A percentile compares a stretch with the other conserved stretches of the same genome.
phyloP scores from a whole-genome alignment of 2,329 filamentous ascomycete species.

The Aspergillus melleus region DNA sequence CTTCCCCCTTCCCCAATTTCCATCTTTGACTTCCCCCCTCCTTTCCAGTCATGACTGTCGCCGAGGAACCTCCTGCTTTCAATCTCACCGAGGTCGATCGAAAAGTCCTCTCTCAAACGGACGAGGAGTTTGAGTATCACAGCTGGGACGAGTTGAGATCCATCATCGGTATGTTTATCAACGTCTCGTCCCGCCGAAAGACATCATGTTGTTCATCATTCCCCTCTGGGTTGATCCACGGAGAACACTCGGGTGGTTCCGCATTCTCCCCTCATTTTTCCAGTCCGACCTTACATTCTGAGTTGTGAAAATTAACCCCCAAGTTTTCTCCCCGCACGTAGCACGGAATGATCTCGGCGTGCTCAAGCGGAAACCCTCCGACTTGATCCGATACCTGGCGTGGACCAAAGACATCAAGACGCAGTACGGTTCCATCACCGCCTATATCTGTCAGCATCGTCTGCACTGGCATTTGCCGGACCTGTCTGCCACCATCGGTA shows the following conservation, averaged over 20 bases:
- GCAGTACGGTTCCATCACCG: slow-evolving; percentile 57
- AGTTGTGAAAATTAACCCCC: slow-evolving; percentile 2
- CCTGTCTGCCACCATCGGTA: slow-evolving; percentile 17
- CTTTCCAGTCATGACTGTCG: slow-evolving; percentile 10
- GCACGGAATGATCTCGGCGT: slow-evolving; percentile 54
- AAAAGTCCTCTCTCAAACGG: slow-evolving; percentile 50
- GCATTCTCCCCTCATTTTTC: slow-evolving; percentile 6
- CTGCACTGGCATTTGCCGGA: slow-evolving; percentile 51
- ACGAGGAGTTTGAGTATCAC: slow-evolving; percentile 54
- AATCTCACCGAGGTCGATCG: slow-evolving; percentile 52
- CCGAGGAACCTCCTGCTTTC: slow-evolving; percentile 39
- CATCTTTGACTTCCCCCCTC: not conserved
- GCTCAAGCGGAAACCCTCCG: slow-evolving; percentile 60
- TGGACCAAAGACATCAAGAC: slow-evolving; percentile 58
- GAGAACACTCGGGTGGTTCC: not conserved
- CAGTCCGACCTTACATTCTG: not conserved
- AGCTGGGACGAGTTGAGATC: slow-evolving; percentile 54
- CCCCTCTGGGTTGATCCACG: not conserved
- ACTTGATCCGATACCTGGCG: slow-evolving; percentile 59
- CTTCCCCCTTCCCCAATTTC: not conserved
- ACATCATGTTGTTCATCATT: too few relatives aligned
- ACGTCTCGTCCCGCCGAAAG: too few relatives aligned
- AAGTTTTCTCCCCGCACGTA: slow-evolving; percentile 22
- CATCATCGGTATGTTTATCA: slow-evolving; percentile 49
- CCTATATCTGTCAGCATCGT: slow-evolving; percentile 57